A percentile compares a stretch with the other conserved stretches of the same genome.
phyloP scores from a whole-genome alignment of 495 filamentous ascomycete genomes.

The Oidiodendron maius region DNA sequence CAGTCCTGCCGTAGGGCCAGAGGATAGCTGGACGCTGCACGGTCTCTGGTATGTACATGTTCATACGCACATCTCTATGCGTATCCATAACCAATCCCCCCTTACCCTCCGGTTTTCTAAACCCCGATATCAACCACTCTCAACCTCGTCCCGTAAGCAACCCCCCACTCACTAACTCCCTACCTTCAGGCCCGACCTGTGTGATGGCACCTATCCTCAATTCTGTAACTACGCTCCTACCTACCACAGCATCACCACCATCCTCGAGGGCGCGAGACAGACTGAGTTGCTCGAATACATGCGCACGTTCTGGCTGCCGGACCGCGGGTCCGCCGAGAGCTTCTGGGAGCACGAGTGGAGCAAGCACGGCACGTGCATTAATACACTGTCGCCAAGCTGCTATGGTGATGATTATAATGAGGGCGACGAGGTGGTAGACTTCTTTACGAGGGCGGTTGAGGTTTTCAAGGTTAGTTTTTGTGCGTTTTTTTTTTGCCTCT shows the following conservation, averaged over 20 bases:
- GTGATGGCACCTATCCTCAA: slow-evolving; percentile 72
- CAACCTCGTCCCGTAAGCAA: neutral
- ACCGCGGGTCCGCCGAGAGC: slow-evolving; percentile 51
- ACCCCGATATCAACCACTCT: too few species aligned
- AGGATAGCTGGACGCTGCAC: slow-evolving; percentile 80
- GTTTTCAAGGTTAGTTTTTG: slow-evolving; percentile 13
- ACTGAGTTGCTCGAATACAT: slow-evolving; percentile 62
- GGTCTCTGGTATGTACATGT: slow-evolving; percentile 58
- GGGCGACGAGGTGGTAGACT: slow-evolving; percentile 56
- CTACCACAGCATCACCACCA: slow-evolving; percentile 65
- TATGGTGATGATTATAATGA: slow-evolving; percentile 56
- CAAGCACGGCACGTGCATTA: slow-evolving; percentile 76
- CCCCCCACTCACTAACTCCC: too few species aligned
- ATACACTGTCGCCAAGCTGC: slow-evolving; percentile 65
- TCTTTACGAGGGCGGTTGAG: slow-evolving; percentile 50
- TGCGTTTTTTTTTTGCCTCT: too few species aligned
- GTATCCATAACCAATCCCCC: too few species aligned
- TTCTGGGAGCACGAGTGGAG: slow-evolving; percentile 87
- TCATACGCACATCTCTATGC: too few species aligned
- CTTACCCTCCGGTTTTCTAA: too few species aligned
- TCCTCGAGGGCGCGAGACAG: slow-evolving; percentile 54
- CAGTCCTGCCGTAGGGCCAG: slow-evolving; percentile 60
- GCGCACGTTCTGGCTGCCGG: slow-evolving; percentile 68
- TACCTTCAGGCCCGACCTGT: slow-evolving; percentile 81
- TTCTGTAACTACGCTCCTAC: slow-evolving; percentile 62